Evolutionary conservation across 495 filamentous ascomycete species (phyloP), one percentile per base, ranked within the genome.

Genomic region (Delitschia confertaspora): DNA sequence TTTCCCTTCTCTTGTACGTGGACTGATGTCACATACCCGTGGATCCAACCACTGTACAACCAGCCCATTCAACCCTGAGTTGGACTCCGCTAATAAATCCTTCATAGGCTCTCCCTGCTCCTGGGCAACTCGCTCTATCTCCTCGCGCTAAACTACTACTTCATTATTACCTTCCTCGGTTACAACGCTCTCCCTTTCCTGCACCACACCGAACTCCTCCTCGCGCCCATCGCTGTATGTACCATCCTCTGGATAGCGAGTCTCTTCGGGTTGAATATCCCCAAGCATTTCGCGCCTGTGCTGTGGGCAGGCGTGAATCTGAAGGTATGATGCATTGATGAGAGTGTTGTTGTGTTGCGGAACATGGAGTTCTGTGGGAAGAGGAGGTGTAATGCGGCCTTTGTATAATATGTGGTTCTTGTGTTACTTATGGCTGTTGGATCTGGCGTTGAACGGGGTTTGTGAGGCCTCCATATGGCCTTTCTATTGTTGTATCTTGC

Each of bases 101-200:
- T 24, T n/a, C n/a, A 3, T 36, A 71, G 68, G 69, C 63, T 82
- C 36, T 79, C 79, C 7, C 74, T 76, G 10, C 78, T 83, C 55
- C 65, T 85, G 25, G 78, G 79, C 7, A 85, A 85, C 57, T 74
- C 78, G 3, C 69, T 85, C 43, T 84, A 85, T 51, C 67, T 83
- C 7, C 67, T 80, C 21, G 80, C 80, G n/a, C 57, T 82, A 23
- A 68, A 69, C 13, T 84, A 84, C 59, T 84, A 83, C 57, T 77
- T 72, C 42, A 72, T 82, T 42, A 81, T 85, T 51, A 81, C 75
- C 16, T 85, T 85, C 61, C 62, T 85, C 37, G 81, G 81, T 18
- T 85, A 85, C 58, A 85, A 84, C 54, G 79, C 80, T 13, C 65
- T 85, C 14, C 81, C 80, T 1, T 85, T 85, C 58, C 60, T 85